Conservation (phyloP, 2,329 filamentous ascomycete species). For the Colletotrichum sp. region DNA sequence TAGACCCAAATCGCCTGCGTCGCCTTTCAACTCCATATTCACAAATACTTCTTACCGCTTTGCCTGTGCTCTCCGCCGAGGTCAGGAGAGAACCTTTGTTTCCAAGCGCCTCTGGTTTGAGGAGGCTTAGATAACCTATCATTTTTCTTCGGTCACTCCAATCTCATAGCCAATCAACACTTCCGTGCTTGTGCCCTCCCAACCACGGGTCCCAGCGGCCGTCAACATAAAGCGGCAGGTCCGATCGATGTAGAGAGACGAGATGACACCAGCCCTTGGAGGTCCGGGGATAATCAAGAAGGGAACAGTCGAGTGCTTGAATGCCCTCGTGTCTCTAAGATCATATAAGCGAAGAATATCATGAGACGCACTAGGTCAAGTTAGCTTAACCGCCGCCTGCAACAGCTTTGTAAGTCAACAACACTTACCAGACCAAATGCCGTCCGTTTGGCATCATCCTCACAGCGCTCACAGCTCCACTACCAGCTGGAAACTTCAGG, state of each 20-base stretch:
- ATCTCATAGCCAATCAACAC: conserved; percentile 96
- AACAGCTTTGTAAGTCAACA: neutral
- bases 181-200: conserved; percentile 91
- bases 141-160: conserved; percentile 29
- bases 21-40: neutral
- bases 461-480: conserved; percentile 87
- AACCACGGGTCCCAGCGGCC: conserved; percentile 89
- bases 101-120: neutral
- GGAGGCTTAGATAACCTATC: neutral
- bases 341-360: conserved; percentile 96
- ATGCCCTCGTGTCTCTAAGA: conserved; percentile 67
- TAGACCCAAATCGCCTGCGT: neutral
- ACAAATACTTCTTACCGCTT: neutral
- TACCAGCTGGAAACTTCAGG: conserved; percentile 88
- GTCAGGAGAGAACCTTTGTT: neutral
- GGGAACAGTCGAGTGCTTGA: conserved; percentile 81
- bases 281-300: conserved; percentile 96
- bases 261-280: conserved; percentile 83
- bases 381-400: neutral
- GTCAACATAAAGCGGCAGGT: conserved; percentile 91
- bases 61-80: neutral
- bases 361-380: conserved; percentile 74
- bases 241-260: conserved; percentile 84
- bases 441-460: conserved; percentile 90
- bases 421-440: conserved; percentile 76